Evolutionary conservation across 1,139 yeast species (phyloP).

Genomic region (Candida sp.): DNA sequence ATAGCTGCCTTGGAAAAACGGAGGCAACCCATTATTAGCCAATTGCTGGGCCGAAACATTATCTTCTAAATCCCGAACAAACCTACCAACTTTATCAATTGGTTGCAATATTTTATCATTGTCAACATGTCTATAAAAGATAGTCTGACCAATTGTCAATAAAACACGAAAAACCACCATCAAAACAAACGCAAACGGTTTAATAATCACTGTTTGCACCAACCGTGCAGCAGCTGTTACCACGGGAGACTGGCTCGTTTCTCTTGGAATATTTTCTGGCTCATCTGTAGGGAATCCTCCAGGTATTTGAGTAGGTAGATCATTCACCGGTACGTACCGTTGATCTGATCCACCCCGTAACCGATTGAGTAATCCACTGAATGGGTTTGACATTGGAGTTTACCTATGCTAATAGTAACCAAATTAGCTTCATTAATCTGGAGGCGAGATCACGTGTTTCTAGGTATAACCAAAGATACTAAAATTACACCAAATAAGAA

Average conservation of each 20-base stretch:
- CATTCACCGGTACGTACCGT: neutral
- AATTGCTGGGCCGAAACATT: constrained; percentile 21
- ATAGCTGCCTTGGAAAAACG: constrained; percentile 71
- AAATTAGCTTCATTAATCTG: neutral
- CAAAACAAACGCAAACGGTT: constrained; percentile 26
- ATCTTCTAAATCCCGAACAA: constrained; percentile 35
- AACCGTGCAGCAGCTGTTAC: neutral
- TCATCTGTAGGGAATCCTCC: constrained; percentile 2
- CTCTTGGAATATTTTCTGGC: neutral
- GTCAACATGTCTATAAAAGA: constrained; percentile 23
- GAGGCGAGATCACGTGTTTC: too few species aligned
- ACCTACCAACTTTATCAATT: constrained; percentile 30
- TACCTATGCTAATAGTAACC: neutral
- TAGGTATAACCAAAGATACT: too few species aligned
- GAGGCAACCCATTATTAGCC: constrained; percentile 23
- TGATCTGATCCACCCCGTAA: neutral
- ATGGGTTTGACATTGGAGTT: neutral
- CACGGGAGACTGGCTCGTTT: neutral
- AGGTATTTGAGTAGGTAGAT: neutral
- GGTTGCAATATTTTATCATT: constrained; percentile 19
- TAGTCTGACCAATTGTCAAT: constrained; percentile 20
- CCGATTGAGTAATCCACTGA: neutral
- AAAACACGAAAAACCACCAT: constrained; percentile 20
- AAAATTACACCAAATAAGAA: too few species aligned
- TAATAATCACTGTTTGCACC: constrained; percentile 14